These are phyloP conservation scores for Phytophthora palmivora DNA, from an alignment of 352 stramenopile genomes.

Conservation along the genomic window DNA sequence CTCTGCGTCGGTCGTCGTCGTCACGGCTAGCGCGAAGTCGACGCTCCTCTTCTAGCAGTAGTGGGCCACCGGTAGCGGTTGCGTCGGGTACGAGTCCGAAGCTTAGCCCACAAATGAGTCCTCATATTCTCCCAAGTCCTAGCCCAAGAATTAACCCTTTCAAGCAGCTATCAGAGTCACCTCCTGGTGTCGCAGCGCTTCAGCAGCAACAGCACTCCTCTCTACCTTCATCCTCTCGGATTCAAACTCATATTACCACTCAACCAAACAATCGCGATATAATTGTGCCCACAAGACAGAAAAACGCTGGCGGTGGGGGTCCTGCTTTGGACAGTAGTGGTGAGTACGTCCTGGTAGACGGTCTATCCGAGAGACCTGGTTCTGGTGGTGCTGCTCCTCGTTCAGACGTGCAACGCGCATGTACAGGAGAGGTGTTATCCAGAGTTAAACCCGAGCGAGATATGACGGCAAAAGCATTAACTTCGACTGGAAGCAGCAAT, in stretches of 20 bases:
- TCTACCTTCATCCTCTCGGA: slow-evolving; percentile 24
- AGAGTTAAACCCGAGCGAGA: slow-evolving; percentile 1
- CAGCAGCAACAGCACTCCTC: slow-evolving; percentile 37
- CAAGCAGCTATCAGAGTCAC: slow-evolving; percentile 59
- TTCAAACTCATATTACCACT: slow-evolving; percentile 8
- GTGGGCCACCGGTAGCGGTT: slow-evolving; percentile 23
- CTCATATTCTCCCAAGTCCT: slow-evolving; percentile 61
- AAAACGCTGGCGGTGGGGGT: slow-evolving; percentile 17
- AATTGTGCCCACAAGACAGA: slow-evolving; percentile 21
- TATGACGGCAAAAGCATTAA: slow-evolving; percentile 10
- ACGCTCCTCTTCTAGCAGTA: slow-evolving; percentile 60
- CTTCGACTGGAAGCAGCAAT: slow-evolving; percentile 2
- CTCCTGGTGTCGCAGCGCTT: slow-evolving; percentile 35
- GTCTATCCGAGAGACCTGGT: slow-evolving; percentile 37
- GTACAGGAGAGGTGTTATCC: slow-evolving; percentile 4
- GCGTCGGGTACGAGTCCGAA: slow-evolving; percentile 50
- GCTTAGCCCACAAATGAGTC: slow-evolving; percentile 76
- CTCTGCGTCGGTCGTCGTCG: slow-evolving; percentile 56
- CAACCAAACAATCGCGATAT: slow-evolving; percentile 14
- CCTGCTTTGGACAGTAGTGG: slow-evolving; percentile 59
- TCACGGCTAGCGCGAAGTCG: slow-evolving; percentile 62
- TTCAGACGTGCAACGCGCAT: slow-evolving; percentile 3
- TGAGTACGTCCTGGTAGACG: slow-evolving; percentile 76
- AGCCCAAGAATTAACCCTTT: slow-evolving; percentile 81
- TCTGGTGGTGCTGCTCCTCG: slow-evolving; percentile 5